Evolutionary conservation across 768 basidiomycete species (phyloP), one percentile per base, ranked within the genome.

Genomic region (Glaciozyma martinii): DNA sequence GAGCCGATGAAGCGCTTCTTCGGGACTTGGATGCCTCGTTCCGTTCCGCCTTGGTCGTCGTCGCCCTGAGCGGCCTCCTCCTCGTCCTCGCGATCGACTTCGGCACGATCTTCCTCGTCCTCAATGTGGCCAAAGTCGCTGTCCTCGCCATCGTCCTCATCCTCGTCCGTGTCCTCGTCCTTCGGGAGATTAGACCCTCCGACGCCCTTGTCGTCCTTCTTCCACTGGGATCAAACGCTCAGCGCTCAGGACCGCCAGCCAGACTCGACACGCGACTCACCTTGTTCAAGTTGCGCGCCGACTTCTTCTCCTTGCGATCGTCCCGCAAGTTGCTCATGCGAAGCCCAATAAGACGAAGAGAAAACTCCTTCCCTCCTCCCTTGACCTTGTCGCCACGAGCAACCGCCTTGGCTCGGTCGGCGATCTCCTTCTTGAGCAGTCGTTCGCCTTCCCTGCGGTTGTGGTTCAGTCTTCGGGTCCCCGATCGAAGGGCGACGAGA

Each of bases 321-420:
- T 99, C 94, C 73, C 88, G 89, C 70, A 99, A 78, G 67, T 89
- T 93, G 5, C 89, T 92, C 15, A 94, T 81, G 53, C 93, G 80
- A 32, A 99, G 78, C 8, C 94, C 94, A 68, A 99, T 86, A 27
- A 99, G 79, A 40, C 94, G 82, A 29, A 98, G 78, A 37, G 82
- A 84, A 33, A 93, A 75, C 3, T 64, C 66, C 54, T 37, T 55
- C 18, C 67, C 67, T 3, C 60, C 66, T 4, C 66, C 66, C 32
- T 67, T 69, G 58, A 71, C 67, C 25, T 37, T 43, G 21, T 65
- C 54, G 12, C 66, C 63, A 15, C 37, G 43, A 23, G 46, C 50
- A 44, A 71, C 12, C 32, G 57, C 56, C 15, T 15, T 32, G 15
- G 27, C 27, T 32, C 59, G 61, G 40, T 62, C 61, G 1, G 90